Base-by-base conservation (phyloP, 352 stramenopile genomes). In the Globisporangium acanthophoron region DNA sequence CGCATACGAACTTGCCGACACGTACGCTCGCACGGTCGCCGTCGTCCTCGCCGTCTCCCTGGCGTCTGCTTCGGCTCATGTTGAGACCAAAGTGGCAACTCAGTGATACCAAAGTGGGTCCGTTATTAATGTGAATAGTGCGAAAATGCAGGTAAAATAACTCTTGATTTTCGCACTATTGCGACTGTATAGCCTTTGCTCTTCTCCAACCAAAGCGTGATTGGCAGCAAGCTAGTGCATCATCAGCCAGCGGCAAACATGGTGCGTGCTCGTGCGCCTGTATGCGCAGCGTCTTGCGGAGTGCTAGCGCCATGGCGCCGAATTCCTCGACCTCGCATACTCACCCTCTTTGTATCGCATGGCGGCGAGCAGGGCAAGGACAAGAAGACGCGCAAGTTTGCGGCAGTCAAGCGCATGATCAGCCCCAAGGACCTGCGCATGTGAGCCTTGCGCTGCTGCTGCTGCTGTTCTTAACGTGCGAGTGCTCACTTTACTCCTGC, bases 341-440 rank as follows among this genome's bases (percentile, higher is more conserved):
- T n/a, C 61, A 37, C 20, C 33, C n/a, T 16, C 41, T 13, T n/a
- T 54, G 21, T 18, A 29, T 12, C 45, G 24, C 18, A 37, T 50
- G 29, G 11, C 11, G 62, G 21, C 12, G 37, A 11, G 37, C 58
- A 94, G 78, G 96, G 88, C 44, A 99, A 99, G 71, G 88, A 96
- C 58, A 99, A 99, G 81, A 99, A 99, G 72, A 98, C 94, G 29
- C 86, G 96, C 65, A 98, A 98, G 66, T 99, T 98, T 73, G 97
- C 97, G 46, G 85, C 97, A 48, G 88, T 97, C 41, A 99, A 99
- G 85, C 97, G 97, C 67, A 97, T 99, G 59, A 98, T 99, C 59
- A 98, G 89, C 68, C 94, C 96, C 47, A 99, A 98, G 73, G 97
- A 99, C 76, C 92, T 87, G 58, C 88, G 97, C 52, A 96, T 99